Evolutionary conservation across 306 rosid species (phyloP).

Genomic region (Castanopsis chinensis): DNA sequence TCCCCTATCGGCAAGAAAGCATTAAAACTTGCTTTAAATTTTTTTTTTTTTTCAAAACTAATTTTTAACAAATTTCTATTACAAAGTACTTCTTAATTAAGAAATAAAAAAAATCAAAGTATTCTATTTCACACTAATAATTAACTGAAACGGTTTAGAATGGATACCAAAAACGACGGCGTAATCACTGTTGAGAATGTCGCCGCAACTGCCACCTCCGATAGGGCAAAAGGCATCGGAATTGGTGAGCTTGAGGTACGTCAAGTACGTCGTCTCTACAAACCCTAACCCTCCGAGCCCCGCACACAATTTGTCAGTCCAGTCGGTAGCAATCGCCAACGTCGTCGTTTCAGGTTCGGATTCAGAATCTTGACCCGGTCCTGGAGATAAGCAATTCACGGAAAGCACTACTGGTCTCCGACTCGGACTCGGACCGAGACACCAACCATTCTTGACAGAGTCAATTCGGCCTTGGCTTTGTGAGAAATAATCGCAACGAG

Average conservation of each 20-base stretch:
- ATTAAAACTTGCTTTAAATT: no score
- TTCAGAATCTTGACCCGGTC: constrained; percentile 44
- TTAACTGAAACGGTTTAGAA: not conserved
- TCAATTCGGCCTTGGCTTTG: constrained; percentile 15
- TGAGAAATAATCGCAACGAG: not conserved
- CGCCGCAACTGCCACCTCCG: constrained; percentile 58
- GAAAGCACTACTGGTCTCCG: constrained; percentile 24
- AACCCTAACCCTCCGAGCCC: constrained; percentile 69
- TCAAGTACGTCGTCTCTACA: constrained; percentile 75
- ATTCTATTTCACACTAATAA: no score
- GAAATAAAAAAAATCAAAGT: no score
- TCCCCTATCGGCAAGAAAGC: no score
- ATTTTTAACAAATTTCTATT: no score
- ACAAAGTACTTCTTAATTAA: no score
- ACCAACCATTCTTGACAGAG: not conserved
- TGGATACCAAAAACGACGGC: constrained; percentile 71
- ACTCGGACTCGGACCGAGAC: not conserved
- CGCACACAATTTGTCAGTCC: constrained; percentile 39
- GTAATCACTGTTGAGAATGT: constrained; percentile 71
- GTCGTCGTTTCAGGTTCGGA: constrained; percentile 36
- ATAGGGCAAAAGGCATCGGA: constrained; percentile 67
- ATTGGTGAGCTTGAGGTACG: constrained; percentile 69
- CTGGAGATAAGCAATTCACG: constrained; percentile 40
- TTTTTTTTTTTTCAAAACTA: no score
- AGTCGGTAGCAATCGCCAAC: constrained; percentile 30